These are phyloP conservation scores for Murraya paniculata DNA, from an alignment of 345 rosid genomes.

Conservation along the genomic window DNA sequence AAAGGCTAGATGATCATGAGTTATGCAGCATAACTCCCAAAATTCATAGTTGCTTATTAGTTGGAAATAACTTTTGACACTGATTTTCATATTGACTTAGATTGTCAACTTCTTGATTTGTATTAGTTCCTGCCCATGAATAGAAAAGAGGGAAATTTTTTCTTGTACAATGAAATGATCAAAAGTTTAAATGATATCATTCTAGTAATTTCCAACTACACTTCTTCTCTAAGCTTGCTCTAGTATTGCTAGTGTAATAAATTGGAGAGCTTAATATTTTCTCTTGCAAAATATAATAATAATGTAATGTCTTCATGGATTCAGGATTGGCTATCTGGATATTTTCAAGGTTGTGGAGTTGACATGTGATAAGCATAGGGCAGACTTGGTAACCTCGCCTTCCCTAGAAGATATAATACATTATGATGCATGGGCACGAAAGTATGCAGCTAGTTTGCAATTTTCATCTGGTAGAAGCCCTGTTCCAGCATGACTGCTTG, in stretches of 20 bases:
- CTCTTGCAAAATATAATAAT: slow-evolving; percentile 1
- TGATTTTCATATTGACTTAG: background rate
- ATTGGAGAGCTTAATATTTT: background rate
- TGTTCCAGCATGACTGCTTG: slow-evolving; percentile 29
- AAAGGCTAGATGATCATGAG: background rate
- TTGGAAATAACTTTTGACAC: background rate
- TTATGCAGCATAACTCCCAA: background rate
- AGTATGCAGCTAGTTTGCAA: slow-evolving; percentile 56
- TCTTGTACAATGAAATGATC: background rate
- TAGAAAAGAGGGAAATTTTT: background rate
- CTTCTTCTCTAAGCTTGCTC: background rate
- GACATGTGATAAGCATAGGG: slow-evolving; percentile 77
- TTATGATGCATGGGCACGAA: slow-evolving; percentile 92
- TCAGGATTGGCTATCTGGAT: slow-evolving; percentile 88
- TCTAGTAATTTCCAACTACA: background rate
- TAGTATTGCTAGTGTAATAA: background rate
- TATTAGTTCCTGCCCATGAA: background rate
- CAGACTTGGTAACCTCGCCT: slow-evolving; percentile 62
- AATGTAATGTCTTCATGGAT: slow-evolving; percentile 5
- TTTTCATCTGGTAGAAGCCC: slow-evolving; percentile 46
- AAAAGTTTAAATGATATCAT: background rate
- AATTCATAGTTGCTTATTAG: background rate
- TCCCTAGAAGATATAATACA: slow-evolving; percentile 87
- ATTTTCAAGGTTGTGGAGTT: slow-evolving; percentile 91
- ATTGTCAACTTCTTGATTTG: background rate